A percentile compares a stretch with the other conserved stretches of the same genome.
Evolutionary conservation across 257 asterid species (phyloP).

Genomic region (Coffea canephora): DNA sequence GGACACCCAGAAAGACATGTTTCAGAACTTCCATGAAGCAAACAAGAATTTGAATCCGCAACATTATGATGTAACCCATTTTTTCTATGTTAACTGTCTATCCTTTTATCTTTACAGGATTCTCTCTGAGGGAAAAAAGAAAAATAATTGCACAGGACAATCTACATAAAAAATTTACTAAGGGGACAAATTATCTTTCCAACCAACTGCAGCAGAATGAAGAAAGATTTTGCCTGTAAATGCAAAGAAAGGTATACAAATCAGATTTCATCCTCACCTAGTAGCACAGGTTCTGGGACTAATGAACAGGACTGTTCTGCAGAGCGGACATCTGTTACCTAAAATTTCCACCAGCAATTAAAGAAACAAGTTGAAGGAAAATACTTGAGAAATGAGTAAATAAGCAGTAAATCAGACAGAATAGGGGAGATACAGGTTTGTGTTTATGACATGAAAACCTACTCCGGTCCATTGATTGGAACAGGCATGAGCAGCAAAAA

Average conservation of each 20-base stretch:
- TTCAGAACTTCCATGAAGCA: not conserved
- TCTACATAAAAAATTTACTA: not conserved
- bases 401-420: conserved; percentile 13
- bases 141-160: not conserved
- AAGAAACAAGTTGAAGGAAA: not conserved
- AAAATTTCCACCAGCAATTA: conserved; percentile 19
- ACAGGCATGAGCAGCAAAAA: conserved; percentile 91
- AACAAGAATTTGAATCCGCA: not conserved
- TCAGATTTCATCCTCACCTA: conserved; percentile 45
- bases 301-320: conserved; percentile 86
- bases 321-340: conserved; percentile 92
- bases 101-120: not conserved
- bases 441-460: conserved; percentile 17
- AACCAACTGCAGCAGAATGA: not conserved
- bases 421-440: not conserved
- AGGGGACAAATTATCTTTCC: not conserved
- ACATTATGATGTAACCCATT: not conserved
- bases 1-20: not conserved
- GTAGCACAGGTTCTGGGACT: conserved; percentile 80
- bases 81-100: not conserved
- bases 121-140: not conserved
- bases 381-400: not conserved
- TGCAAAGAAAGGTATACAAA: not conserved
- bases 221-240: not conserved
- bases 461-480: conserved; percentile 98